These are phyloP conservation scores for Fusarium transvaalense DNA, from an alignment of 2,329 filamentous ascomycete species.

Conservation along the genomic window DNA sequence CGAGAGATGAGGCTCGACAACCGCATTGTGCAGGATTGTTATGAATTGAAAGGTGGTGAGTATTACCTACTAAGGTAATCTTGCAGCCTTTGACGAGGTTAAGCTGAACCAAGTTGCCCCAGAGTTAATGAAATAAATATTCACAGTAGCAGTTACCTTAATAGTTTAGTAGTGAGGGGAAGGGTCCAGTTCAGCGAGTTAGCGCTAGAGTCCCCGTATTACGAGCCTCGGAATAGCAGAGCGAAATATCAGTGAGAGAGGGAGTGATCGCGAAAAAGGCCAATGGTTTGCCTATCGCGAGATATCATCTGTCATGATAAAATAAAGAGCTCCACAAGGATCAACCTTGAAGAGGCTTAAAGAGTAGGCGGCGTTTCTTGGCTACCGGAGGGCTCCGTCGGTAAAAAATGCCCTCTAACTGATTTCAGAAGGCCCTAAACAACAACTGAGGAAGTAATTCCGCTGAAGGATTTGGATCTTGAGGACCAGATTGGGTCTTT, in stretches of 20 bases:
- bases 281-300: constrained; percentile 11
- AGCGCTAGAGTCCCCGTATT: constrained; percentile 8
- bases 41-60: background rate
- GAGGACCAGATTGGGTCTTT: background rate
- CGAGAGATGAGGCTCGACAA: constrained; percentile 39
- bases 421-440: constrained; percentile 9
- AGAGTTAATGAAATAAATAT: constrained; percentile 8
- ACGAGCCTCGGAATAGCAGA: constrained; percentile 22
- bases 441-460: constrained; percentile 24
- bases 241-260: background rate
- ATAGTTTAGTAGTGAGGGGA: constrained; percentile 21
- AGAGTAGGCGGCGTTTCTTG: constrained; percentile 23
- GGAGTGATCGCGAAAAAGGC: background rate
- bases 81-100: background rate
- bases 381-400: constrained; percentile 44
- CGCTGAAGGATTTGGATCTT: background rate
- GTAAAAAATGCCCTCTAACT: constrained; percentile 23
- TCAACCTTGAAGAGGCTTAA: constrained; percentile 19
- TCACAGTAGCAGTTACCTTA: constrained; percentile 9
- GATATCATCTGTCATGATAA: constrained; percentile 22
- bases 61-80: too few relatives aligned
- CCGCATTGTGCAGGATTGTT: constrained; percentile 25
- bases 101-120: background rate
- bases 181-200: constrained; percentile 14
- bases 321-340: constrained; percentile 25